A percentile compares a stretch with the other conserved stretches of the same genome.
phyloP scores from a whole-genome alignment of 148 eudicot genomes.

The Persicaria tinctoria region DNA sequence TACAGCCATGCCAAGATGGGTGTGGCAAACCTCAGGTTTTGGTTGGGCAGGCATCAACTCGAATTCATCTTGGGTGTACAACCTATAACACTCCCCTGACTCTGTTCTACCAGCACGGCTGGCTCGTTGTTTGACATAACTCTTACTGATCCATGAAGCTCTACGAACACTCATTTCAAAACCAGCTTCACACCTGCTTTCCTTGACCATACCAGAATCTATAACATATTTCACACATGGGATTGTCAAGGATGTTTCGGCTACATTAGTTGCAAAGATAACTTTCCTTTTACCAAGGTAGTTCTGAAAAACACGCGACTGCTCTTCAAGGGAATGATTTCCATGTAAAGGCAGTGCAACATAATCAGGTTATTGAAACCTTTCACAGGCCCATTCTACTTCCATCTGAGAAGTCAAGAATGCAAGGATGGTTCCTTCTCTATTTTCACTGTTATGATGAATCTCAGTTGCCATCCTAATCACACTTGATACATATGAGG shows the following conservation, averaged over 20 bases:
- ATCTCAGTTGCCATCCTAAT: conserved; percentile 21
- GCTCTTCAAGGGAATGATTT: too few relatives aligned
- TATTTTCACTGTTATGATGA: conserved; percentile 37
- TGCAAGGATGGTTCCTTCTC: conserved; percentile 78
- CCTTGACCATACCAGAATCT: too few relatives aligned
- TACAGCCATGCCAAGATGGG: conserved; percentile 88
- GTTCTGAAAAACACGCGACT: too few relatives aligned
- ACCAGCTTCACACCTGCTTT: conserved; percentile 44
- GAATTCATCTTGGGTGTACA: conserved; percentile 56
- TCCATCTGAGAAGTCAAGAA: conserved; percentile 85
- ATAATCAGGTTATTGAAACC: too few relatives aligned
- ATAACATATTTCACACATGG: too few relatives aligned
- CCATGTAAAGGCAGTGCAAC: too few relatives aligned
- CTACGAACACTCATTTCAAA: conserved; percentile 85
- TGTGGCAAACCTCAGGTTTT: conserved; percentile 86
- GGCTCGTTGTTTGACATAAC: conserved; percentile 88
- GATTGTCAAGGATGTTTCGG: too few relatives aligned
- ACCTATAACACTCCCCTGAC: conserved; percentile 77
- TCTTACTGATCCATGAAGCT: conserved; percentile 71
- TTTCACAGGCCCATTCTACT: not conserved
- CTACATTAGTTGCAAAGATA: too few relatives aligned
- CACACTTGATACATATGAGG: conserved; percentile 53
- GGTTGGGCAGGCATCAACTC: conserved; percentile 51
- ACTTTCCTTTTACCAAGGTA: too few relatives aligned
- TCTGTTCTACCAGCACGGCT: conserved; percentile 98